A percentile compares a stretch with the other conserved stretches of the same genome.
Evolutionary conservation across 257 asterid species (phyloP).

Genomic region (Verbena officinalis): DNA sequence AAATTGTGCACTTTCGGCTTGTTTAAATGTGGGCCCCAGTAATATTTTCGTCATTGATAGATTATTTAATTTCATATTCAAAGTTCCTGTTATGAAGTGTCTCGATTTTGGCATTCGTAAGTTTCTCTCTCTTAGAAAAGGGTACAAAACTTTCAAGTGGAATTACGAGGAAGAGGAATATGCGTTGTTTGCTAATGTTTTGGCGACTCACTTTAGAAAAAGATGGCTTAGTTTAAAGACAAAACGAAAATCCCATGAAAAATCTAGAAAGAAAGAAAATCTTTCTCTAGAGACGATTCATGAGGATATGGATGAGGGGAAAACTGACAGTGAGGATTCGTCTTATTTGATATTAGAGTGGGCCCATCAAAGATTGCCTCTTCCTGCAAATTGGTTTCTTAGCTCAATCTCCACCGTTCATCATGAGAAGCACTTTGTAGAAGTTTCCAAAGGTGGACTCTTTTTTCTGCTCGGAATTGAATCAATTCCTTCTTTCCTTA

Average conservation of each 20-base stretch:
- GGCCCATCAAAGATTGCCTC: constrained; percentile 91
- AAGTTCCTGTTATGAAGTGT: constrained; percentile 63
- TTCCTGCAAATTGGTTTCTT: constrained; percentile 89
- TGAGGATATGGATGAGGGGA: constrained; percentile 54
- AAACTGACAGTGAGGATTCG: constrained; percentile 27
- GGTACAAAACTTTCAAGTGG: constrained; percentile 53
- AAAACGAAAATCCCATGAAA: constrained; percentile 41
- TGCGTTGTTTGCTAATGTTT: constrained; percentile 51
- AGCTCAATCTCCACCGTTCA: constrained; percentile 71
- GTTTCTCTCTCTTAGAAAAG: constrained; percentile 44
- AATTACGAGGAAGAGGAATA: constrained; percentile 67
- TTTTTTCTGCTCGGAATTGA: constrained; percentile 86
- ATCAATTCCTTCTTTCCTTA: constrained; percentile 47
- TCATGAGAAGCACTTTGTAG: constrained; percentile 43
- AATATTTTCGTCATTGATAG: constrained; percentile 51
- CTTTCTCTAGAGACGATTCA: constrained; percentile 66
- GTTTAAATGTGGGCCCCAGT: constrained; percentile 68
- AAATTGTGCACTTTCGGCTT: constrained; percentile 53
- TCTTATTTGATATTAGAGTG: constrained; percentile 67
- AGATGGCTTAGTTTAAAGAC: constrained; percentile 77
- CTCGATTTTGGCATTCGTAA: constrained; percentile 53
- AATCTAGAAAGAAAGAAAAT: constrained; percentile 37
- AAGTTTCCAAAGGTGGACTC: constrained; percentile 74
- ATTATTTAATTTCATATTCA: constrained; percentile 57
- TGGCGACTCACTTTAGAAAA: constrained; percentile 68